Conservation (phyloP, 495 filamentous ascomycete genomes). For the Penicillium flavigenum region DNA sequence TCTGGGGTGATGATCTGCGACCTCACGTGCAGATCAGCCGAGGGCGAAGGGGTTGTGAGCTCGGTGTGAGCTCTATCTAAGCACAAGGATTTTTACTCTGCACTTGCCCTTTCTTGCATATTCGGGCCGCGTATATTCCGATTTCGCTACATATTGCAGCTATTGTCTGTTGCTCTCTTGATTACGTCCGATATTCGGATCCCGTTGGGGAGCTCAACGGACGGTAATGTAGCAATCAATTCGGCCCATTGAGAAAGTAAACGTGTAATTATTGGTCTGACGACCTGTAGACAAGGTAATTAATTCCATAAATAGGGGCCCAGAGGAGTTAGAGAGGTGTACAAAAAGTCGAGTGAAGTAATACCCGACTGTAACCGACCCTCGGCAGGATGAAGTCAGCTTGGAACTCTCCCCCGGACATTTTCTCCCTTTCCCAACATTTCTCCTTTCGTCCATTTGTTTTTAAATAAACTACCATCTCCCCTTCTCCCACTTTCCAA, state of each 20-base stretch:
- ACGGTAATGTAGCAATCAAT: neutral
- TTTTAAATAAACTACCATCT: neutral
- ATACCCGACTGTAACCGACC: conserved; percentile 33
- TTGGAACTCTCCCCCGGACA: conserved; percentile 20
- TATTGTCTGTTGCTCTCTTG: neutral
- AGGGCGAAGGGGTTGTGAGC: neutral
- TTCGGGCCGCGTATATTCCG: conserved; percentile 1
- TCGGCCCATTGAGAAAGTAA: neutral
- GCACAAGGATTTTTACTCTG: neutral
- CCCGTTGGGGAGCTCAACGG: neutral
- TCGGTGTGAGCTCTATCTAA: neutral
- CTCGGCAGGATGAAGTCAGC: conserved; percentile 33
- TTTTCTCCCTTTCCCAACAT: conserved; percentile 17
- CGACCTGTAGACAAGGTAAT: neutral
- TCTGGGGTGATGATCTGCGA: conserved; percentile 3
- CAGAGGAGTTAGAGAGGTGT: neutral
- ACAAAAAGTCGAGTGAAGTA: neutral
- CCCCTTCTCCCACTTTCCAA: neutral
- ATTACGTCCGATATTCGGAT: conserved; percentile 8
- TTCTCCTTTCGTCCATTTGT: neutral
- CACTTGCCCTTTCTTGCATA: neutral
- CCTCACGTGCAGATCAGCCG: conserved; percentile 9
- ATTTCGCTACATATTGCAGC: neutral
- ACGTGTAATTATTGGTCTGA: neutral
- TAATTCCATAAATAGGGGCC: neutral